Evolutionary conservation across 805 yeast genomes (phyloP).

Genomic region (Gaillardinia entomophila): DNA sequence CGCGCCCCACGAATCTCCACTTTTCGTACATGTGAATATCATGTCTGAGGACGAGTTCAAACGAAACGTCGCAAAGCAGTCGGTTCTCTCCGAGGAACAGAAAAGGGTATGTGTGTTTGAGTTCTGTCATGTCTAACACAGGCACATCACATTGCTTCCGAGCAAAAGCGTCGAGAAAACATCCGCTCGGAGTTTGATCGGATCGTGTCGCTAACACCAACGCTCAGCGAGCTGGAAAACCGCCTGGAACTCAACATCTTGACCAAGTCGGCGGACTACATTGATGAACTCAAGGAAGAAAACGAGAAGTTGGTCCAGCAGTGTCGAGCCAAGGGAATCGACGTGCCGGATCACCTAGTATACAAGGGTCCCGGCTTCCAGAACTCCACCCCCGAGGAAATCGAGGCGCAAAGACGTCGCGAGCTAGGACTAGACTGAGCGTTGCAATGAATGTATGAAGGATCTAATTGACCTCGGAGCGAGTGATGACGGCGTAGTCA

Average conservation of each 20-base stretch:
- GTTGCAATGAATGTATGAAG: no score
- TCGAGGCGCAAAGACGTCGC: neutral
- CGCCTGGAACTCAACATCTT: slow-evolving; percentile 77
- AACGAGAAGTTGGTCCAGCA: slow-evolving; percentile 39
- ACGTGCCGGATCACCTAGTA: slow-evolving; percentile 34
- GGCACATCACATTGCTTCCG: slow-evolving; percentile 80
- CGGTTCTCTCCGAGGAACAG: slow-evolving; percentile 30
- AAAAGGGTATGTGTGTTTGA: slow-evolving; percentile 20
- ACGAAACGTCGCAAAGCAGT: slow-evolving; percentile 18
- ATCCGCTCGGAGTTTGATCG: slow-evolving; percentile 78
- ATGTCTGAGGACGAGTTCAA: slow-evolving; percentile 1
- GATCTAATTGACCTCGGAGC: no score
- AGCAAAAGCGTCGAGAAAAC: slow-evolving; percentile 80
- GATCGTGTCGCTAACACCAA: slow-evolving; percentile 72
- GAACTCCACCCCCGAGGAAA: neutral
- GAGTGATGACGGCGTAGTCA: no score
- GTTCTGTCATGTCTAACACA: slow-evolving; percentile 10
- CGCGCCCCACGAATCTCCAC: no score
- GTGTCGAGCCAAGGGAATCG: slow-evolving; percentile 36
- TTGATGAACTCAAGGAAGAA: slow-evolving; percentile 45
- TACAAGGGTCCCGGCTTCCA: slow-evolving; percentile 15
- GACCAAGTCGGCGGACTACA: slow-evolving; percentile 54
- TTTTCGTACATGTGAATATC: no score
- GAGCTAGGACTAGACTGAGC: no score
- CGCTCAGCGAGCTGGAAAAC: slow-evolving; percentile 59